phyloP scores from a whole-genome alignment of 768 basidiomycete species.

The Dentipellis sp. region DNA sequence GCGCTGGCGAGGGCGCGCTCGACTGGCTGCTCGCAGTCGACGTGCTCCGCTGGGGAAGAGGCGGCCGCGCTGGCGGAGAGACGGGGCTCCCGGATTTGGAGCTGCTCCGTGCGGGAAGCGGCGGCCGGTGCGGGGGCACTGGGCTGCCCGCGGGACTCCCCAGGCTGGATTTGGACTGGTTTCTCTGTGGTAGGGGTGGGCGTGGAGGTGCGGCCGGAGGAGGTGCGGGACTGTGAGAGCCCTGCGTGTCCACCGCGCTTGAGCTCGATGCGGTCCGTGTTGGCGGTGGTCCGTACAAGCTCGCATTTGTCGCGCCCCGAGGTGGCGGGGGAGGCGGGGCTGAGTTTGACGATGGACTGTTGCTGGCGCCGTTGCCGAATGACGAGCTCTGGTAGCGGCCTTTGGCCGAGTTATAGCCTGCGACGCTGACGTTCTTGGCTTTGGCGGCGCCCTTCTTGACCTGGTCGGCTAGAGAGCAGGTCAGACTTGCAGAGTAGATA shows the following conservation, averaged over 20 bases:
- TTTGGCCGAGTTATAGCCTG: background rate
- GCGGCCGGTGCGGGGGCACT: background rate
- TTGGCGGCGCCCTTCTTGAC: background rate
- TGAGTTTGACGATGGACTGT: background rate
- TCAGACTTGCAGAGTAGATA: too few relatives aligned
- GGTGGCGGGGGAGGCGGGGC: background rate
- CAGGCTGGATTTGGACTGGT: background rate
- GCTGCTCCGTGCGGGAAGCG: background rate
- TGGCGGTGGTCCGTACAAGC: background rate
- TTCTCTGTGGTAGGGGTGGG: background rate
- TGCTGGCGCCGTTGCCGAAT: background rate
- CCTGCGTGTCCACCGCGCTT: background rate
- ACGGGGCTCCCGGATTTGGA: background rate
- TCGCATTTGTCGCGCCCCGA: background rate
- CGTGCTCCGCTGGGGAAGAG: background rate
- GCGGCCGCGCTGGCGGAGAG: background rate
- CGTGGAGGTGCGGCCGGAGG: background rate
- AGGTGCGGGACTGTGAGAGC: background rate
- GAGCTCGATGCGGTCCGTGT: background rate
- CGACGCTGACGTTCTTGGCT: background rate
- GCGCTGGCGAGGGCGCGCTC: background rate
- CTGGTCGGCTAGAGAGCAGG: background rate
- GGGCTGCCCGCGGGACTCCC: background rate
- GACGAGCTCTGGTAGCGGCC: background rate
- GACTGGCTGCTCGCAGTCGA: background rate